Evolutionary conservation across 805 yeast genomes (phyloP), one percentile per base, ranked within the genome.

Genomic region (Hanseniaspora mollemarum): DNA sequence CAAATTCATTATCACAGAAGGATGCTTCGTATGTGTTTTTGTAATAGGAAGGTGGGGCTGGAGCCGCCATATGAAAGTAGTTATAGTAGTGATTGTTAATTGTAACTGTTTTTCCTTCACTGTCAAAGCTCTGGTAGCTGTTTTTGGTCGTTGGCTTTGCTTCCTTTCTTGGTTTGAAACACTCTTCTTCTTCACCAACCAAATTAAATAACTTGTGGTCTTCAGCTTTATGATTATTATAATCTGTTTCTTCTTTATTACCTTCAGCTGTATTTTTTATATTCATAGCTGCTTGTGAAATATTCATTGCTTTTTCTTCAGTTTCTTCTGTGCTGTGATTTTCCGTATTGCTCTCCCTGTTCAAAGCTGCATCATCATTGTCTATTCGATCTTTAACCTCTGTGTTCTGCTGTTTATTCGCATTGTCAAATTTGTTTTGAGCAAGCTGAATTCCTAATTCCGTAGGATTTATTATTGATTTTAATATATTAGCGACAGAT

Each of bases 401-500:
- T 28, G 31, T 28, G 10, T 8, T 28, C 12, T 28, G 12, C 10
- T 28, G 31, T 28, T 28, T 28, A 12, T 9, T 24, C 33, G 9
- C 19, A 6, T 4, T 6, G 10, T 45, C 37, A 18, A 37, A 22
- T 19, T 18, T 39, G 15, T 28, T 16, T 38, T 45, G 39, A 21
- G 49, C 49, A 37, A 45, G 22, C 19, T 45, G 49, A 18, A 45
- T 29, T 12, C 49, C 49, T 15, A 45, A 45, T 45, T 45, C 49
- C 49, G 49, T 45, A 45, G 49, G 49, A n/a, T 45, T 45, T 10
- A 37, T 33, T 36, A 45, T 45, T 2, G 49, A 36, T 16, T 45
- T 36, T 10, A 45, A 26, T 5, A 45, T 37, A 15, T 39, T 45
- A 22, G 31, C 39, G 28, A 37, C 31, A n/a, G 49, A 22, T 12